phyloP scores from a whole-genome alignment of 208 protist genomes.

The Acanthamoeba rhysodes region DNA sequence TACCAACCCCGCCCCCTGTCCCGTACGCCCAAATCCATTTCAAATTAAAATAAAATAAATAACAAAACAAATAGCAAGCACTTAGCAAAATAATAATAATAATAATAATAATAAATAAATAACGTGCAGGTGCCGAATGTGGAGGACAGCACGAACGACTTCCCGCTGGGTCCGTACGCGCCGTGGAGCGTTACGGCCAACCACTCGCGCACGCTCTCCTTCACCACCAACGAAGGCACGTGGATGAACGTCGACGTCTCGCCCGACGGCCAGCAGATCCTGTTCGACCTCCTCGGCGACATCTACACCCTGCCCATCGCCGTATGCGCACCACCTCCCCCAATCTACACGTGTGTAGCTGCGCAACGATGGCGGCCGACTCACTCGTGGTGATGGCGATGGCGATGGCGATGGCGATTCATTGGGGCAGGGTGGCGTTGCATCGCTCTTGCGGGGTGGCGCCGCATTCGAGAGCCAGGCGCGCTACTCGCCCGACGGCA shows the following conservation, averaged over 20 bases:
- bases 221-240: conserved; percentile 45
- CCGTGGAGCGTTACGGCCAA: conserved; percentile 68
- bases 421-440: not conserved
- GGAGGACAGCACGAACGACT: conserved; percentile 56
- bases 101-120: not conserved
- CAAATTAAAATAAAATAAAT: not conserved
- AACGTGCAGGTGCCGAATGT: not conserved
- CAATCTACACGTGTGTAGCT: not conserved
- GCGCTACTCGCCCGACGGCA: conserved; percentile 17
- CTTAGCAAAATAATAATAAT: no score
- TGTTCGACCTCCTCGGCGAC: conserved; percentile 74
- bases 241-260: conserved; percentile 56
- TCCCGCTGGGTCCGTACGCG: conserved; percentile 22
- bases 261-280: conserved; percentile 28
- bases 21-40: not conserved
- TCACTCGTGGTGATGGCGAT: no score
- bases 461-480: conserved; percentile 22
- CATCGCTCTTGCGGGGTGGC: conserved; percentile 32
- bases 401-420: no score
- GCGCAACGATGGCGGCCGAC: no score
- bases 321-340: not conserved
- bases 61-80: not conserved
- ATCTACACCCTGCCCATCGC: conserved; percentile 60
- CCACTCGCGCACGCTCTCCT: conserved; percentile 12
- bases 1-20: not conserved